Base-by-base conservation (phyloP, 106 monocot genomes). In the Narthecium ossifragum region DNA sequence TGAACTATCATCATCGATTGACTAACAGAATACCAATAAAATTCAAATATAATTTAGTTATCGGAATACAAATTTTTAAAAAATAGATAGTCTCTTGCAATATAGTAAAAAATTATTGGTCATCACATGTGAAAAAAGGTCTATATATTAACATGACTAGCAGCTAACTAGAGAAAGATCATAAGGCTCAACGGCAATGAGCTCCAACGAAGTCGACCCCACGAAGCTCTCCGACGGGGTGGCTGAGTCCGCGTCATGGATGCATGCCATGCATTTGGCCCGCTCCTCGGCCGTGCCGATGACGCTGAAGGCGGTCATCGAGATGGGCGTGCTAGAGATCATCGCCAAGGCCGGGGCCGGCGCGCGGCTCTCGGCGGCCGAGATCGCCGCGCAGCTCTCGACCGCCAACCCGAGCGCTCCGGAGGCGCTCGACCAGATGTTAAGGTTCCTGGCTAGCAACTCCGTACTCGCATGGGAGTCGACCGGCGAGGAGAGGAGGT, bases 401-500 rank as follows among this genome's bases (percentile, higher is more conserved):
- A 33, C 49, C 31, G 34, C 2, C 23, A 63, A 50, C 50, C 63
- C 63, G 5, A 13, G 34, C 5, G 63, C 63, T 34, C 33, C 48
- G 6, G 63, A 18, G 5, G 26, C 31, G 48, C 63, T 63, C 50
- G 63, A 63, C 23, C 30, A 50, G 21, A 63, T 63, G 3, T 45
- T 61, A 2, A 12, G 39, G 10, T 39, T 59, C 39, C 38, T 64
- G 46, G 64, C 64, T n/a, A 58, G 57, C 57, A 4, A 18, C 58
- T 28, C 34, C 28, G 34, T 65, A 20, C 64, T 72, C 6, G 57
- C 64, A 1, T 58, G 57, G 48, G 40, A 41, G 20, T 21, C 59
- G 26, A 53, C 40, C 27, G 23, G 26, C 50, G 41, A 24, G 47
- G 60, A 66, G 30, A 50, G 40, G 61, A 29, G 61, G 14, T 23